These are phyloP conservation scores for Arabis hirsuta DNA, from an alignment of 345 rosid genomes.

Conservation along the genomic window DNA sequence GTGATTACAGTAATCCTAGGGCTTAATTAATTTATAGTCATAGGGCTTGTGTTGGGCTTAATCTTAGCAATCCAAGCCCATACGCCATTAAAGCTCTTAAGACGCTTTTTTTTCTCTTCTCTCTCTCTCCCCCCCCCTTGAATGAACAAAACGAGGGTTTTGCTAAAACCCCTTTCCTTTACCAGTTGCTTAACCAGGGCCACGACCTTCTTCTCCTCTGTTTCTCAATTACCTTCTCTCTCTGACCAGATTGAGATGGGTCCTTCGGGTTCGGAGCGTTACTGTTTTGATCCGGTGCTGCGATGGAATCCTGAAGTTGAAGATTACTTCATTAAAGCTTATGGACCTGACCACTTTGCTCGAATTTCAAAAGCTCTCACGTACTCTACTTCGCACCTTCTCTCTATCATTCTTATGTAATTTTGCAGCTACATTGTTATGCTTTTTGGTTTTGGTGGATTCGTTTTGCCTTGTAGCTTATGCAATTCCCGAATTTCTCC, in stretches of 20 bases:
- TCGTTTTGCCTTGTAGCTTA: neutral
- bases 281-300: constrained; percentile 71
- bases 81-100: constrained; percentile 23
- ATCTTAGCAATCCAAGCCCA: constrained; percentile 24
- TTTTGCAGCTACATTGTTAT: neutral
- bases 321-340: constrained; percentile 79
- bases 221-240: constrained; percentile 19
- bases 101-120: neutral
- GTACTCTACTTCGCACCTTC: constrained; percentile 45
- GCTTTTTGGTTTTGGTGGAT: neutral
- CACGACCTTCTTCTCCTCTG: constrained; percentile 41
- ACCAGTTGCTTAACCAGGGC: constrained; percentile 22
- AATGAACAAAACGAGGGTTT: constrained; percentile 68
- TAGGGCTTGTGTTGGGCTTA: neutral
- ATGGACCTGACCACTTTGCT: constrained; percentile 73
- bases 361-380: constrained; percentile 79
- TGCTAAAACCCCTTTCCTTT: constrained; percentile 46
- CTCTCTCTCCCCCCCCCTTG: constrained; percentile 29
- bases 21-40: neutral
- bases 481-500: neutral
- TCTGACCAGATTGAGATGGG: constrained; percentile 53
- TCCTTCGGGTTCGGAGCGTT: constrained; percentile 62
- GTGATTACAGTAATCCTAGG: neutral
- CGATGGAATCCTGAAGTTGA: constrained; percentile 87
- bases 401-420: neutral